Percentiles rank a stretch among this genome's conserved stretches.
phyloP scores from a whole-genome alignment of 2,329 filamentous ascomycete genomes.

The Monilinia laxa region DNA sequence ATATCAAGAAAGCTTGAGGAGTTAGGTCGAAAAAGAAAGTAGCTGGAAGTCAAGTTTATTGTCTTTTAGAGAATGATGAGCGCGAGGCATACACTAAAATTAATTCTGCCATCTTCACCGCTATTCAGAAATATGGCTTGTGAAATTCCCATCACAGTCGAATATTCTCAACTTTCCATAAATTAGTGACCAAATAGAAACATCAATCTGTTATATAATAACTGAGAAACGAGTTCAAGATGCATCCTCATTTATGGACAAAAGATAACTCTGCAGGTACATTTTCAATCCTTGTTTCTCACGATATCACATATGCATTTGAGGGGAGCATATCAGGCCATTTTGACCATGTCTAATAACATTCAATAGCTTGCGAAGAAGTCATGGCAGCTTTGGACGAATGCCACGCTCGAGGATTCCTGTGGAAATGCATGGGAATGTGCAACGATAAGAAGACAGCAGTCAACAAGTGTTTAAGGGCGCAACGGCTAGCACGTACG shows the following conservation, averaged over 20 bases:
- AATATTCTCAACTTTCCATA: constrained; percentile 1
- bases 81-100: constrained; percentile 15
- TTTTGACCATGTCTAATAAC: constrained; percentile 29
- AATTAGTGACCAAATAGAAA: constrained; percentile 8
- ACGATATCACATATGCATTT: constrained; percentile 4
- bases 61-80: not conserved
- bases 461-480: constrained; percentile 81
- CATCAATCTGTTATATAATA: constrained; percentile 7
- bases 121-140: constrained; percentile 8
- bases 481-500: constrained; percentile 76
- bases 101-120: constrained; percentile 21
- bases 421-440: constrained; percentile 86
- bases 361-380: constrained; percentile 77
- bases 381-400: constrained; percentile 92
- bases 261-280: constrained; percentile 79
- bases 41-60: not conserved
- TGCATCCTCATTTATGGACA: constrained; percentile 98
- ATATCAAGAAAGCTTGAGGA: not conserved
- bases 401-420: constrained; percentile 88
- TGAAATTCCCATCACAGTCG: constrained; percentile 9
- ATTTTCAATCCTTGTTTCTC: constrained; percentile 4
- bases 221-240: constrained; percentile 46
- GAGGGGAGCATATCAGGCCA: constrained; percentile 1
- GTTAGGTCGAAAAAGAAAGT: not conserved
- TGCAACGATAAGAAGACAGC: constrained; percentile 84